Base-by-base conservation (phyloP, 345 rosid genomes). In the Ceriops tagal region DNA sequence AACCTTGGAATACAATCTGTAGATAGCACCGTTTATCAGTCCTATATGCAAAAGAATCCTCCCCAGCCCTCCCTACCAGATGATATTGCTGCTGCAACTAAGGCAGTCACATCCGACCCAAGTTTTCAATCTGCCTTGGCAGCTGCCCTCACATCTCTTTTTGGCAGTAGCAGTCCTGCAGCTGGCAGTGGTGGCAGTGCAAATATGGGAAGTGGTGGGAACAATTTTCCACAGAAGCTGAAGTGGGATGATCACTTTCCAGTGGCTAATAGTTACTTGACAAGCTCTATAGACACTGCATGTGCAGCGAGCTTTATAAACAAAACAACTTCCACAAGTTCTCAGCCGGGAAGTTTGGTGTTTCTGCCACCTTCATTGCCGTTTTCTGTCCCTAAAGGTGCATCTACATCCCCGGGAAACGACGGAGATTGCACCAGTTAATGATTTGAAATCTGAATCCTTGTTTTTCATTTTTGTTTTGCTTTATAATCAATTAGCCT, bases 41-140 rank as follows among this genome's bases (percentile, higher is more conserved):
- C 86, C 62, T 81, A 64, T 81, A 53, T 75, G 59, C 84, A 64
- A 57, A 81, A 77, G 61, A 77, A 71, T 59, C 71, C 69, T 58
- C 74, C 68, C 51, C 82, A 73, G 27, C 34, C 75, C 58, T 47
- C 81, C 26, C 78, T 74, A 2, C 61, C 73, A 6, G 88, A 83
- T 72, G 72, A 83, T 59, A 83, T 90, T 5, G 82, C 87, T 4
- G 89, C 86, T 1, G 89, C 87, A 43, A 84, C 90, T 46, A 82
- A 86, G 78, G 93, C 92, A 13, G 84, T 91, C 75, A 86, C 93
- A 0, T 74, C 89, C 0, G 91, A 93, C 77, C 97, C 98, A 39
- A 84, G 69, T 81, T 93, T 91, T 66, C 97, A 88, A 62, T 83
- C 97, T 4, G 97, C 89, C 66, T 73, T 93, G 24, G 91, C 80